A percentile compares a stretch with the other conserved stretches of the same genome.
These are phyloP conservation scores for Westerdykella aurantiaca DNA, from an alignment of 2,329 filamentous ascomycete species.

Conservation along the genomic window DNA sequence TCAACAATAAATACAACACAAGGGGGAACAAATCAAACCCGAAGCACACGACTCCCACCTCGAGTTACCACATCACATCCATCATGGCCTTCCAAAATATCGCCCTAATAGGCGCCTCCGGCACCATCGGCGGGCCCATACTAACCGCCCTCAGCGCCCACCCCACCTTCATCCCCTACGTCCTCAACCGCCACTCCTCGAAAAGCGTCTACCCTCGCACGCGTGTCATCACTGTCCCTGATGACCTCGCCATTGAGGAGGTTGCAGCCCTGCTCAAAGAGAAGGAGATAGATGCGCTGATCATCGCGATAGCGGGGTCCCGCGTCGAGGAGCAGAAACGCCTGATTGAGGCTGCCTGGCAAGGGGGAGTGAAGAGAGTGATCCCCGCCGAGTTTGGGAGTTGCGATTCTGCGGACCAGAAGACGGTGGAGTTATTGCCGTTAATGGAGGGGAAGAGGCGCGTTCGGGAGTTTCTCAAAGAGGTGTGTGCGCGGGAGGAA, in stretches of 20 bases:
- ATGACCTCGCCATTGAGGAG: conserved; percentile 30
- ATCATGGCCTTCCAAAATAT: conserved; percentile 34
- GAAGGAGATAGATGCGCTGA: conserved; percentile 45
- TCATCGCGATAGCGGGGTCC: conserved; percentile 46
- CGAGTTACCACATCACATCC: conserved; percentile 1
- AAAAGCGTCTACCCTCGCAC: conserved; percentile 39
- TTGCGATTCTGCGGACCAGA: conserved; percentile 39
- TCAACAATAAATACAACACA: too few relatives aligned
- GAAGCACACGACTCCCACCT: background rate
- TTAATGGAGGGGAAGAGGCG: conserved; percentile 49
- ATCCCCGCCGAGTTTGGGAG: conserved; percentile 57
- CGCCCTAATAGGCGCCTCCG: conserved; percentile 37
- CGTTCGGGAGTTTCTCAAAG: conserved; percentile 41
- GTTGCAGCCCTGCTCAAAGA: conserved; percentile 40
- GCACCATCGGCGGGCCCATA: conserved; percentile 30
- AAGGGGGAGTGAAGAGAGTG: conserved; percentile 54
- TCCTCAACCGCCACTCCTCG: conserved; percentile 32
- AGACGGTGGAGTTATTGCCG: conserved; percentile 43
- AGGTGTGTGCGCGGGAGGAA: conserved; percentile 41
- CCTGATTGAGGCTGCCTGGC: conserved; percentile 54
- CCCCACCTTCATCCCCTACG: conserved; percentile 25
- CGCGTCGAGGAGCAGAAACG: conserved; percentile 43
- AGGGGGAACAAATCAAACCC: background rate
- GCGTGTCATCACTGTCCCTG: conserved; percentile 38
- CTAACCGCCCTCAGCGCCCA: conserved; percentile 28